Evolutionary conservation across 176 grass and related monocot genomes (phyloP).

Genomic region (Areca catechu): DNA sequence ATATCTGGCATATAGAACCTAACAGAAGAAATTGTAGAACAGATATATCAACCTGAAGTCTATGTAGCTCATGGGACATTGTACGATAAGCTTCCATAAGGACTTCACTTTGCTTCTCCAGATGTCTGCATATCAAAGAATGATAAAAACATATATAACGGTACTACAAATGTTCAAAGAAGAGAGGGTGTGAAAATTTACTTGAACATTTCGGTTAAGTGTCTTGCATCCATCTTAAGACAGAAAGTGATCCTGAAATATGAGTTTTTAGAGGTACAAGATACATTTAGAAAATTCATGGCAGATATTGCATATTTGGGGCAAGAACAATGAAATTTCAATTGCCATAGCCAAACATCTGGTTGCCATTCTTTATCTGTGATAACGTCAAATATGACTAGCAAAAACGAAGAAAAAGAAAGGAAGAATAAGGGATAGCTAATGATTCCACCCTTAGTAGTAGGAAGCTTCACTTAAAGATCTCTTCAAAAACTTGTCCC

Average conservation of each 20-base stretch:
- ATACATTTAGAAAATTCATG: too few species aligned
- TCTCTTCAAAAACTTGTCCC: too few species aligned
- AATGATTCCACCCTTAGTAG: too few species aligned
- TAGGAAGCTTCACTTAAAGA: too few species aligned
- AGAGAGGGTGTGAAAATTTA: slow-evolving; percentile 20
- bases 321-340: too few species aligned
- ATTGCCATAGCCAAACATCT: too few species aligned
- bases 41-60: slow-evolving; percentile 39
- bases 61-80: slow-evolving; percentile 71
- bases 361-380: too few species aligned
- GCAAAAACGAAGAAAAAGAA: too few species aligned
- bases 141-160: neutral
- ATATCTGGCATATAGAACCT: neutral
- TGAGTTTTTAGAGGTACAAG: too few species aligned
- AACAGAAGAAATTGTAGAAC: slow-evolving; percentile 1
- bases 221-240: slow-evolving; percentile 54
- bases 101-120: slow-evolving; percentile 74
- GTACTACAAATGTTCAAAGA: neutral
- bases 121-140: slow-evolving; percentile 41
- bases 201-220: slow-evolving; percentile 56
- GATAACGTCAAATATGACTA: too few species aligned
- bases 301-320: too few species aligned
- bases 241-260: neutral
- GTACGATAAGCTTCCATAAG: slow-evolving; percentile 50
- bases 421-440: too few species aligned